Percentiles rank a stretch among this genome's conserved stretches.
Conservation (phyloP, 768 basidiomycete species). For the Hericium coralloides region DNA sequence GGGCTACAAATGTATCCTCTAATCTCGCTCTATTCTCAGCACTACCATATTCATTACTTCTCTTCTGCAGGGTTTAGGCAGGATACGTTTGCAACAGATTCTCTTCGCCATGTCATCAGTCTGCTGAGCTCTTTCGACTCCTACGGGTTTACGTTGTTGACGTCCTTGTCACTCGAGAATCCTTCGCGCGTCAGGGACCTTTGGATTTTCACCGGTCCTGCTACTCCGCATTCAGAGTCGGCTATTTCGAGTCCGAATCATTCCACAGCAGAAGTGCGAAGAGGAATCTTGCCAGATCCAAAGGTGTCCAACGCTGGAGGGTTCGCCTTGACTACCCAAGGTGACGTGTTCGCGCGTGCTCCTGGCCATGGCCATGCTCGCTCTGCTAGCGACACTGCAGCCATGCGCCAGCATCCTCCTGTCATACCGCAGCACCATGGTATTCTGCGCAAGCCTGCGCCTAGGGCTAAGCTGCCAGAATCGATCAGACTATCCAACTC, state of each 20-base stretch:
- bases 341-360: background rate
- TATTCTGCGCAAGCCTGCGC: conserved; percentile 52
- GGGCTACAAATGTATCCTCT: conserved; percentile 62
- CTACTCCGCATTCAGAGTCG: conserved; percentile 23
- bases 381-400: background rate
- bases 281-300: too few relatives aligned
- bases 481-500: conserved; percentile 30
- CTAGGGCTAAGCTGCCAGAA: conserved; percentile 52
- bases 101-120: conserved; percentile 59
- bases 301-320: too few relatives aligned
- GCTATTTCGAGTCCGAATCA: background rate
- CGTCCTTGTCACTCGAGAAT: conserved; percentile 63
- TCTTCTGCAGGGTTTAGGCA: conserved; percentile 60
- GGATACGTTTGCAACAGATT: conserved; percentile 67
- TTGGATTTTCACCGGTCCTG: conserved; percentile 65
- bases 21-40: conserved; percentile 9
- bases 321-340: too few relatives aligned
- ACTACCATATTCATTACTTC: conserved; percentile 10
- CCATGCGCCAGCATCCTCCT: conserved; percentile 11
- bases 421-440: conserved; percentile 23
- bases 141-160: conserved; percentile 57
- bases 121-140: conserved; percentile 58
- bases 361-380: conserved; percentile 5
- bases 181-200: conserved; percentile 69
- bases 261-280: background rate